phyloP scores from a whole-genome alignment of 2,329 filamentous ascomycete species.

The Aspergillus pseudoterreus region DNA sequence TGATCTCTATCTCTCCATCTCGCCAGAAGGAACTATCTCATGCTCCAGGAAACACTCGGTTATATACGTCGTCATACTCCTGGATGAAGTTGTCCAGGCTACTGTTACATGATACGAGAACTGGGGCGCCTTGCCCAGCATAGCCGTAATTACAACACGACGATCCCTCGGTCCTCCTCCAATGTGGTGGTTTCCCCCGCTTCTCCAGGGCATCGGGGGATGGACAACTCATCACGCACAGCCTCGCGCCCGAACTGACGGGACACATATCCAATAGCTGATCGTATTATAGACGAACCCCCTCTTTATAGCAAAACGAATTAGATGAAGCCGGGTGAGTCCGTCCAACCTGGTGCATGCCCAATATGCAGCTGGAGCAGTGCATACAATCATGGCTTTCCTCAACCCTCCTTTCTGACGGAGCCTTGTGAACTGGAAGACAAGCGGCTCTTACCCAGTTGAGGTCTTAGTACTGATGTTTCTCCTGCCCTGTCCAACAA shows the following conservation, averaged over 20 bases:
- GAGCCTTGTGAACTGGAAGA: not conserved
- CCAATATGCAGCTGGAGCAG: not conserved
- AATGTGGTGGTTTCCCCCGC: too few relatives aligned
- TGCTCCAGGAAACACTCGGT: too few relatives aligned
- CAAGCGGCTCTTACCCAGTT: not conserved
- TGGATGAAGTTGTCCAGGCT: too few relatives aligned
- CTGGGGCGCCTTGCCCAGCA: too few relatives aligned
- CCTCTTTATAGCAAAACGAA: not conserved
- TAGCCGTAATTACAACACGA: too few relatives aligned
- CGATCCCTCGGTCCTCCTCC: too few relatives aligned
- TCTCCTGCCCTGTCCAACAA: not conserved
- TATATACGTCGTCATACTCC: too few relatives aligned
- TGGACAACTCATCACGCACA: not conserved
- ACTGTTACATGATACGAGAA: too few relatives aligned
- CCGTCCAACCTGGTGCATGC: not conserved
- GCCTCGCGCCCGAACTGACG: not conserved
- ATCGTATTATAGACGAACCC: not conserved
- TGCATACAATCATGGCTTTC: not conserved
- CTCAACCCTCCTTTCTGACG: not conserved
- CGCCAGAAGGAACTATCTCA: too few relatives aligned
- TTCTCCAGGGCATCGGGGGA: not conserved
- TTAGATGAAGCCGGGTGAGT: not conserved
- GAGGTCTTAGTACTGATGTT: not conserved
- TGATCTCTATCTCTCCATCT: too few relatives aligned
- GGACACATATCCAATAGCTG: not conserved